phyloP scores from a whole-genome alignment of 2,329 filamentous ascomycete species.

The Camptophora hylomeconis region DNA sequence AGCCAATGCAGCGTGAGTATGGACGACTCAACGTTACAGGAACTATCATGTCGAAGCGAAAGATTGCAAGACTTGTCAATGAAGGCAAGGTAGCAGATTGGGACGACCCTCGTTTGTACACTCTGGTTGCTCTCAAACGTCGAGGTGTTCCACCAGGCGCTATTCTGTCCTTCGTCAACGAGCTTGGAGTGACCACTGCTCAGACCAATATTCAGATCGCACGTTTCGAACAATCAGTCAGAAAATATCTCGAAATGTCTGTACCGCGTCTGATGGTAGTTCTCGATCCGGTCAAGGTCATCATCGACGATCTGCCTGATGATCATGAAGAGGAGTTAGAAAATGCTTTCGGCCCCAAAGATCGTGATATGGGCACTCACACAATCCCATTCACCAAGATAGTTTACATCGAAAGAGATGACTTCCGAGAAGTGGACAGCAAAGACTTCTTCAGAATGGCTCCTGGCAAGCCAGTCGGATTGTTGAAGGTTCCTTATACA shows the following conservation, averaged over 20 bases:
- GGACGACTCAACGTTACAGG: slow-evolving; percentile 67
- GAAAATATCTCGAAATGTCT: slow-evolving; percentile 74
- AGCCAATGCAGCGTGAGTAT: slow-evolving; percentile 85
- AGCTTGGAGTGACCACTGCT: slow-evolving; percentile 78
- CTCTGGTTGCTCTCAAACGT: slow-evolving; percentile 68
- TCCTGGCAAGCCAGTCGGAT: slow-evolving; percentile 59
- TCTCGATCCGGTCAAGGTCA: slow-evolving; percentile 68
- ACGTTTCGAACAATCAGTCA: slow-evolving; percentile 74
- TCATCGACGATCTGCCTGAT: slow-evolving; percentile 66
- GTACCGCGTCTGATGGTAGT: slow-evolving; percentile 85
- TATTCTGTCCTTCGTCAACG: slow-evolving; percentile 78
- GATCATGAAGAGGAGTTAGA: slow-evolving; percentile 52
- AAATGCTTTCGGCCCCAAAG: slow-evolving; percentile 72
- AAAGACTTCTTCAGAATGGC: slow-evolving; percentile 67
- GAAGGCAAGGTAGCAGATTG: slow-evolving; percentile 69
- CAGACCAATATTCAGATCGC: slow-evolving; percentile 65
- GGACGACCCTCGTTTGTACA: slow-evolving; percentile 86
- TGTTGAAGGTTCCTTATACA: slow-evolving; percentile 57
- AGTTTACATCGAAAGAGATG: slow-evolving; percentile 71
- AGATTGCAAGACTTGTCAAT: slow-evolving; percentile 66
- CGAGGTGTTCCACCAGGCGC: slow-evolving; percentile 80
- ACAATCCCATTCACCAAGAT: slow-evolving; percentile 56
- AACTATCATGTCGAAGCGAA: slow-evolving; percentile 77
- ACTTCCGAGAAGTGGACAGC: slow-evolving; percentile 62
- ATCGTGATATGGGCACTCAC: slow-evolving; percentile 43